Percentiles rank a stretch among this genome's conserved stretches.
Evolutionary conservation across 192 early-diverging fungal species (phyloP).

Genomic region (Coemansia erecta): DNA sequence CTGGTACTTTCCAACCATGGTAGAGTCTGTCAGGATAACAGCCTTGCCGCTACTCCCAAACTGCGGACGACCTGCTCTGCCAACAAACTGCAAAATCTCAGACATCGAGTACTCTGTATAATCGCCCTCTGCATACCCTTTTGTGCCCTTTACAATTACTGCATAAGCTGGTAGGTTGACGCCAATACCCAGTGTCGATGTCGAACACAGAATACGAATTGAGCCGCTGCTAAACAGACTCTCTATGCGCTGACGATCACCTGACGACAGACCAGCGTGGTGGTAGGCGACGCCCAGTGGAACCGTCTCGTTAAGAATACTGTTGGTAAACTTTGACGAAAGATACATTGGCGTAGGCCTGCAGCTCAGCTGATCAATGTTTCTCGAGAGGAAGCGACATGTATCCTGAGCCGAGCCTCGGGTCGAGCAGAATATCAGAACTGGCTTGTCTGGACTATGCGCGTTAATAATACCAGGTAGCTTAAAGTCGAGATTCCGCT

Average conservation of each 20-base stretch:
- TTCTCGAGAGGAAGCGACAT: conserved; percentile 26
- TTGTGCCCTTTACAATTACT: conserved; percentile 70
- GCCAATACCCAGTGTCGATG: conserved; percentile 74
- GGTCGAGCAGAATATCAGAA: conserved; percentile 51
- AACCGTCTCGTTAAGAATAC: conserved; percentile 44
- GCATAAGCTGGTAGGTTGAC: conserved; percentile 75
- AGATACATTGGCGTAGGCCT: conserved; percentile 18
- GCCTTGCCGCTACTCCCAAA: conserved; percentile 68
- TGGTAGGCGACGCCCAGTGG: conserved; percentile 65
- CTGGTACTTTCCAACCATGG: conserved; percentile 49
- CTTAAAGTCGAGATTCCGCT: conserved; percentile 56
- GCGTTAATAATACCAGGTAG: conserved; percentile 41
- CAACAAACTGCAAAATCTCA: conserved; percentile 75
- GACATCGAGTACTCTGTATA: conserved; percentile 58
- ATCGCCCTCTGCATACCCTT: conserved; percentile 38
- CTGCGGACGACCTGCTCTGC: conserved; percentile 70
- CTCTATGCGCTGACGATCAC: conserved; percentile 53
- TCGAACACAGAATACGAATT: conserved; percentile 65
- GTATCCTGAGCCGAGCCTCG: conserved; percentile 44
- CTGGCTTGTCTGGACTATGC: conserved; percentile 25
- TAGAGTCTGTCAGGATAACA: conserved; percentile 59
- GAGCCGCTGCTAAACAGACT: conserved; percentile 52
- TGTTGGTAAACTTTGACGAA: conserved; percentile 25
- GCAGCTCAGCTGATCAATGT: conserved; percentile 11
- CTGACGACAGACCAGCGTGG: conserved; percentile 60